phyloP scores from a whole-genome alignment of 2,329 filamentous ascomycete species.

The Trichoderma sp. region DNA sequence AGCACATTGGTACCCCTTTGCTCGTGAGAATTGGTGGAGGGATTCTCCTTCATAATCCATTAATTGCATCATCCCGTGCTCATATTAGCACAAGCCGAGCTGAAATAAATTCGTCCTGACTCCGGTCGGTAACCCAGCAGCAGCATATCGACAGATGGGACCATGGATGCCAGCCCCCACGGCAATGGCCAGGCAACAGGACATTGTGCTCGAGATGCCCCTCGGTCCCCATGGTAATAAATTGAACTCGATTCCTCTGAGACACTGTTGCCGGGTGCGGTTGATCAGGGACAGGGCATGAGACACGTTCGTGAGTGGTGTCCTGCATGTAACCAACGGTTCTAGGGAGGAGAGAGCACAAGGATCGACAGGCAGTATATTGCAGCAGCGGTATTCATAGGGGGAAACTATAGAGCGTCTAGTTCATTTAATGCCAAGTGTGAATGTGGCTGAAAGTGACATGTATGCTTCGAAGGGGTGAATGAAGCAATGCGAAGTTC shows the following conservation, averaged over 20 bases:
- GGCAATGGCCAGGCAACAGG: not conserved
- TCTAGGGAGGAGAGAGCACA: not conserved
- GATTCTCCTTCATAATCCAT: not conserved
- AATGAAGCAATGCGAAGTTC: not conserved
- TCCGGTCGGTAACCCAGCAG: not conserved
- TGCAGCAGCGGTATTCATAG: no score
- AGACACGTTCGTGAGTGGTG: not conserved
- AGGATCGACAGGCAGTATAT: not conserved
- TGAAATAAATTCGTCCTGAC: not conserved
- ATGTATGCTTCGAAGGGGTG: not conserved
- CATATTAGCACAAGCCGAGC: not conserved
- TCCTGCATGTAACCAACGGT: not conserved
- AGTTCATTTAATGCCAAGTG: not conserved
- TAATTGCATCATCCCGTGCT: not conserved
- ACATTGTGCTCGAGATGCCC: not conserved
- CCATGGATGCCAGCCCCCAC: not conserved
- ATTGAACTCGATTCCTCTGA: not conserved
- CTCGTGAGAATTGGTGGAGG: not conserved
- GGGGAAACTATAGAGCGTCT: not conserved
- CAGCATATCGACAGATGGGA: not conserved
- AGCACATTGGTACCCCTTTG: not conserved
- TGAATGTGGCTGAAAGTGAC: not conserved
- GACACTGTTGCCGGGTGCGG: slow-evolving; percentile 4
- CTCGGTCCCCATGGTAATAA: not conserved
- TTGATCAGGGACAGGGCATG: not conserved